These are phyloP conservation scores for Aureoboletus auriporus DNA, from an alignment of 768 basidiomycete species.

Conservation along the genomic window DNA sequence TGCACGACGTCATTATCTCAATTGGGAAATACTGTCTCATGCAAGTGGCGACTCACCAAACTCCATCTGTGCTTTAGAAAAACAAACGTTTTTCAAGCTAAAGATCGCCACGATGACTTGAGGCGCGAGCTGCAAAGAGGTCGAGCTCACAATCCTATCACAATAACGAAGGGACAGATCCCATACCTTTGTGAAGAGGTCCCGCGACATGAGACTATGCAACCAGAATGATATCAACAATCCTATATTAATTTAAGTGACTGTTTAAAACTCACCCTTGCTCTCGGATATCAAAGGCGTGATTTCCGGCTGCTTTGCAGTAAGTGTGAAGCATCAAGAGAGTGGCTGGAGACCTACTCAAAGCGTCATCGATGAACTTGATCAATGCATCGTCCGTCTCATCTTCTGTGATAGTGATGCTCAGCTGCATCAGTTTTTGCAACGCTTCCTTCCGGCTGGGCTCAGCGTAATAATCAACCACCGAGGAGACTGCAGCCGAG, in stretches of 20 bases:
- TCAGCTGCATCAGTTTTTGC: conserved; percentile 37
- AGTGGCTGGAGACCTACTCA: conserved; percentile 32
- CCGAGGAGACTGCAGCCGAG: conserved; percentile 50
- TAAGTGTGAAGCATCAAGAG: conserved; percentile 19
- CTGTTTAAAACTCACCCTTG: conserved; percentile 16
- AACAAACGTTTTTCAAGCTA: conserved; percentile 34
- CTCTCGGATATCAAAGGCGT: conserved; percentile 11
- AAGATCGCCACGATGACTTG: conserved; percentile 44
- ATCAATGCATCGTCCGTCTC: conserved; percentile 31
- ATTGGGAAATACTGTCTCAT: background rate
- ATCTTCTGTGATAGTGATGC: conserved; percentile 22
- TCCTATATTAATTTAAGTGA: background rate
- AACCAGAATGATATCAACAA: conserved; percentile 1
- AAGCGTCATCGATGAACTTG: conserved; percentile 44
- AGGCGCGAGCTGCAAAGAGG: conserved; percentile 36
- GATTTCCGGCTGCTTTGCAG: conserved; percentile 30
- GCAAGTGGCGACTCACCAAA: conserved; percentile 8
- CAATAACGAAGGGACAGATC: background rate
- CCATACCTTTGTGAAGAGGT: conserved; percentile 21
- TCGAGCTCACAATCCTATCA: conserved; percentile 14
- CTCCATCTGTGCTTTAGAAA: conserved; percentile 1
- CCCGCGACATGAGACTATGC: conserved; percentile 31
- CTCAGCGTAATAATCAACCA: conserved; percentile 59
- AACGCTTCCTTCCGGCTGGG: conserved; percentile 30
- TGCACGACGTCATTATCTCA: conserved; percentile 2